Conservation (phyloP, 2,329 filamentous ascomycete genomes). For the Xylariaceae sp. region DNA sequence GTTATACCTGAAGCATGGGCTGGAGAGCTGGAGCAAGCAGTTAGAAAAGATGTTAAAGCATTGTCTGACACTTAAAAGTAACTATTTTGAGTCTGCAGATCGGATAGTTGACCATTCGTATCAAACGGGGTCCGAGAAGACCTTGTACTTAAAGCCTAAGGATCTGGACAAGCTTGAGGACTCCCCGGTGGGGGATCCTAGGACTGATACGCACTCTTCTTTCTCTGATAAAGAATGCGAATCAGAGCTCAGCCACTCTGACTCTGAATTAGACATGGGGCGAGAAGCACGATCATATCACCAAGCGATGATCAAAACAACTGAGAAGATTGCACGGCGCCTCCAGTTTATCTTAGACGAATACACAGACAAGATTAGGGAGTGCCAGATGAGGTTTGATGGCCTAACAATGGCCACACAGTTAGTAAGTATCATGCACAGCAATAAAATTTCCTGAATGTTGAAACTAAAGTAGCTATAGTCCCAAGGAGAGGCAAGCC, state of each 20-base stretch:
- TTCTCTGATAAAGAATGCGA: too few relatives aligned
- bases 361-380: slow-evolving; percentile 40
- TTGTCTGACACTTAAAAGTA: not conserved
- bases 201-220: not conserved
- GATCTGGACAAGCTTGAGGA: not conserved
- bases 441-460: slow-evolving; percentile 24
- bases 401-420: slow-evolving; percentile 43
- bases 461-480: slow-evolving; percentile 2
- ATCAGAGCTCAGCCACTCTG: too few relatives aligned
- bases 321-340: not conserved
- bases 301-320: not conserved
- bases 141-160: too few relatives aligned
- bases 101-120: not conserved
- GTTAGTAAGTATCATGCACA: slow-evolving; percentile 32
- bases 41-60: slow-evolving; percentile 5
- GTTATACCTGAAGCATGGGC: slow-evolving; percentile 29
- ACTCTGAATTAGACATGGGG: too few relatives aligned
- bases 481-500: slow-evolving; percentile 27
- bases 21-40: slow-evolving; percentile 31
- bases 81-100: not conserved
- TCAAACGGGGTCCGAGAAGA: not conserved
- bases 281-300: too few relatives aligned
- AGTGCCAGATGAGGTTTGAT: slow-evolving; percentile 41
- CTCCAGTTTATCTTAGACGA: slow-evolving; percentile 34
- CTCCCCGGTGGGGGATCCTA: not conserved